Percentiles rank a stretch among this genome's conserved stretches.
Conservation (phyloP, 306 rosid genomes). For the Fragaria ananassa region DNA sequence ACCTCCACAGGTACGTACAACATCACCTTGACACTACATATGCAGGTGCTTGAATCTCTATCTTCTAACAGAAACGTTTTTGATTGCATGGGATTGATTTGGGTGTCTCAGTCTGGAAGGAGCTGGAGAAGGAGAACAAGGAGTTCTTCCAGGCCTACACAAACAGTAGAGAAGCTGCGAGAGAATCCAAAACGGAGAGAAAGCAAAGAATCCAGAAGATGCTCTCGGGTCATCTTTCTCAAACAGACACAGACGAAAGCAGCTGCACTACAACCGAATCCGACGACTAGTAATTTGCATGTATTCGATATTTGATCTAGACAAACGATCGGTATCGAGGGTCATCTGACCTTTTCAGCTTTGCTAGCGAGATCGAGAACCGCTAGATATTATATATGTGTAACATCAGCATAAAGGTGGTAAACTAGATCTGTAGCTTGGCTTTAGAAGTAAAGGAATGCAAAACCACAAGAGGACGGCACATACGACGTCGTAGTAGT, state of each 20-base stretch:
- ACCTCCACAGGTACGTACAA: conserved; percentile 67
- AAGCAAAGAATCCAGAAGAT: conserved; percentile 37
- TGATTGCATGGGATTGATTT: background rate
- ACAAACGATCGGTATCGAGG: conserved; percentile 3
- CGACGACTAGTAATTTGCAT: background rate
- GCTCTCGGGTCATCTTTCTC: conserved; percentile 32
- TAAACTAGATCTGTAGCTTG: background rate
- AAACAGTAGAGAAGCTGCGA: conserved; percentile 34
- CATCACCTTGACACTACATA: background rate
- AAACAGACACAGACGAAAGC: background rate
- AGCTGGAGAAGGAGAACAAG: conserved; percentile 88
- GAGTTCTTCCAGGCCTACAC: conserved; percentile 76
- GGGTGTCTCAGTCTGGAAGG: conserved; percentile 70
- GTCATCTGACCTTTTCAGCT: background rate
- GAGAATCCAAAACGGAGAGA: conserved; percentile 30
- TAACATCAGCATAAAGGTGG: background rate
- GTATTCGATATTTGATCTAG: conserved; percentile 27
- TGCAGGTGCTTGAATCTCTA: background rate
- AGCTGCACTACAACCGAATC: conserved; percentile 3
- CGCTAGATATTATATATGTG: background rate
- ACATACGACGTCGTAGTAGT: background rate
- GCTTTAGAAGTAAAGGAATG: background rate
- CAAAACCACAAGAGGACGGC: background rate
- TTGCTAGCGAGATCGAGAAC: background rate
- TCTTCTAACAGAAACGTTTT: background rate